Conservation (phyloP, 257 asterid genomes). For the Solanum gracilifrons region DNA sequence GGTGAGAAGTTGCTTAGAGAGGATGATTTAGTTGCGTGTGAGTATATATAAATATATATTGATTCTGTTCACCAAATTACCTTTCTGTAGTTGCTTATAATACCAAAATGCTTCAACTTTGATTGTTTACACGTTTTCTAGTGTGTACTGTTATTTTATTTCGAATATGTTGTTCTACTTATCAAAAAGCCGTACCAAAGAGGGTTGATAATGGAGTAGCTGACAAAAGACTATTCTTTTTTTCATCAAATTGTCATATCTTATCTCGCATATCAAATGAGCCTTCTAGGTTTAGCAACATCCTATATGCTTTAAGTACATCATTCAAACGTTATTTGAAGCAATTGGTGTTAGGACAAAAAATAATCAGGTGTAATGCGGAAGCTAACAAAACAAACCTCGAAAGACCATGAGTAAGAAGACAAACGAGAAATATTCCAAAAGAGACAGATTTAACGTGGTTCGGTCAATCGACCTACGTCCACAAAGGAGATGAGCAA, state of each 20-base stretch:
- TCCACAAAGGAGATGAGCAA: too few relatives aligned
- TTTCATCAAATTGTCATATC: too few relatives aligned
- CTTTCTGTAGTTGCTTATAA: not conserved
- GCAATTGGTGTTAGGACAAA: too few relatives aligned
- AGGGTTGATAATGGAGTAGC: not conserved
- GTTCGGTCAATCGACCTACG: too few relatives aligned
- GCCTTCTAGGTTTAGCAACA: not conserved
- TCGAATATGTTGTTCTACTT: not conserved
- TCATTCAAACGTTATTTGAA: too few relatives aligned
- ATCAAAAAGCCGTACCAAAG: not conserved
- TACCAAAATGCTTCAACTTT: constrained; percentile 10
- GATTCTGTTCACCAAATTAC: constrained; percentile 1
- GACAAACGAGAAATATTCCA: too few relatives aligned
- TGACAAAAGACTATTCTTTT: not conserved
- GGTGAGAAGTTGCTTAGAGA: not conserved
- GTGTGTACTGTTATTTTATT: not conserved
- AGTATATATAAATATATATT: not conserved
- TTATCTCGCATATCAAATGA: not conserved
- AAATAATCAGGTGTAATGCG: too few relatives aligned
- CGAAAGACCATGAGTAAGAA: too few relatives aligned
- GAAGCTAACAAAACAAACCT: too few relatives aligned
- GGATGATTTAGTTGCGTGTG: not conserved
- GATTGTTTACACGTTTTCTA: constrained; percentile 8
- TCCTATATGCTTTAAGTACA: too few relatives aligned
- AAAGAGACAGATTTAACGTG: too few relatives aligned